Evolutionary conservation across 768 basidiomycete genomes (phyloP), one percentile per base, ranked within the genome.

Genomic region (Epithele typhae): DNA sequence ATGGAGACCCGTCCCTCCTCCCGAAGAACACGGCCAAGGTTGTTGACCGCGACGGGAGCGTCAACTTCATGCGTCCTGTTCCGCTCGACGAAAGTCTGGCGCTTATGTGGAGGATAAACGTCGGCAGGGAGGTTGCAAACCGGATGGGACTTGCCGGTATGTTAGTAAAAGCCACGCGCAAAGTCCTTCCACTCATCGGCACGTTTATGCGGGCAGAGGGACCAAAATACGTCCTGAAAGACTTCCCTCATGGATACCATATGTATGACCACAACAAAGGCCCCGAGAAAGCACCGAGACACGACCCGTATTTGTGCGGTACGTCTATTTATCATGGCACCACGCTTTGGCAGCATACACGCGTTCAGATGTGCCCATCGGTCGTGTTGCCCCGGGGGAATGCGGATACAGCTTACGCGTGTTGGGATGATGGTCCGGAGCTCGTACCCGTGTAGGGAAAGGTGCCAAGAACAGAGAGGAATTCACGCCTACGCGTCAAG

Each of bases 251-350:
- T 15, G 76, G 77, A 15, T 92, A 93, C 66, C 69, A 71, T 19
- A 69, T 92, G 65, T 90, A 68, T 56, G 81, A 87, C 59, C 90
- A 92, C 52, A 71, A 84, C 49, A 89, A 89, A 60, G 85, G 89
- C 0, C 67, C 70, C 6, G 66, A 59, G 30, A 56, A 46, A 10
- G 64, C 64, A 32, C 78, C 84, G 18, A 71, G 91, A 48, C 82
- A 84, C 50, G 91, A 93, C 60, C 66, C 82, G 14, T 93, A 93
- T 68, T 75, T 92, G 21, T 79, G 75, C 48, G 90, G 90, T 90
- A 18, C 27, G 68, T 55, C 15, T 8, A 2, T 12, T n/a, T 18
- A 23, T 30, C 27, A 7, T 14, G 8, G 7, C 14, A 7, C 14
- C 27, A 30, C 27, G 8, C 27, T 14, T 14, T 7, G 7, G 8